Percentiles rank a stretch among this genome's conserved stretches.
Evolutionary conservation across 208 protist genomes (phyloP).

Genomic region (Balamuthia mandrillaris): DNA sequence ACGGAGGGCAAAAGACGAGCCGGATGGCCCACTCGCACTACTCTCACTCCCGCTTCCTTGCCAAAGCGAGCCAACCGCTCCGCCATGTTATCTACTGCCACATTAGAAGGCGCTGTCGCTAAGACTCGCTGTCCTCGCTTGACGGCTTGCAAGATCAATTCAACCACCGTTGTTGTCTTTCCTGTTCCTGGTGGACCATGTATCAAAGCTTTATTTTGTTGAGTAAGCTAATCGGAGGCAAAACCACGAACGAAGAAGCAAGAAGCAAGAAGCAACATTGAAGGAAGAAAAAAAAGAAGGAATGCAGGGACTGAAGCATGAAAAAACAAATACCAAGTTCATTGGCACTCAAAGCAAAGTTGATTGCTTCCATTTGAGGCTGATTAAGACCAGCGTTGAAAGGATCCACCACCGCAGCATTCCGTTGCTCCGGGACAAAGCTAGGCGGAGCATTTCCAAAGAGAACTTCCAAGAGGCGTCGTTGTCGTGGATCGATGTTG

Average conservation of each 20-base stretch:
- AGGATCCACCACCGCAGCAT: background rate
- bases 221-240: too few species aligned
- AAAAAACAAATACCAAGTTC: too few species aligned
- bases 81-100: background rate
- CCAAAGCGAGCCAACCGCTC: constrained; percentile 32
- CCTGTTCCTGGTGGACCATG: background rate
- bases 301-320: too few species aligned
- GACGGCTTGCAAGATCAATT: constrained; percentile 67
- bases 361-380: constrained; percentile 33
- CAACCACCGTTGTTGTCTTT: background rate
- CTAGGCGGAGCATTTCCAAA: constrained; percentile 3
- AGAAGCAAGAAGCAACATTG: too few species aligned
- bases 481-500: too few species aligned
- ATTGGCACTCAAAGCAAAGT: constrained; percentile 20
- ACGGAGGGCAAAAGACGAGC: constrained; percentile 61
- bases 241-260: too few species aligned
- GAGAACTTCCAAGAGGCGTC: constrained; percentile 20
- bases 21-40: constrained; percentile 61
- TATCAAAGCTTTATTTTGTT: too few species aligned
- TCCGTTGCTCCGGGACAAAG: constrained; percentile 9
- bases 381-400: constrained; percentile 36
- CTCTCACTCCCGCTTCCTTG: background rate
- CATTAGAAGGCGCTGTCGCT: background rate
- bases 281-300: too few species aligned
- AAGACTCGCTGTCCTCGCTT: background rate